Percentiles rank a stretch among this genome's conserved stretches.
Evolutionary conservation across 2,329 filamentous ascomycete genomes (phyloP).

Genomic region (Berkeleyomyces rouxiae): DNA sequence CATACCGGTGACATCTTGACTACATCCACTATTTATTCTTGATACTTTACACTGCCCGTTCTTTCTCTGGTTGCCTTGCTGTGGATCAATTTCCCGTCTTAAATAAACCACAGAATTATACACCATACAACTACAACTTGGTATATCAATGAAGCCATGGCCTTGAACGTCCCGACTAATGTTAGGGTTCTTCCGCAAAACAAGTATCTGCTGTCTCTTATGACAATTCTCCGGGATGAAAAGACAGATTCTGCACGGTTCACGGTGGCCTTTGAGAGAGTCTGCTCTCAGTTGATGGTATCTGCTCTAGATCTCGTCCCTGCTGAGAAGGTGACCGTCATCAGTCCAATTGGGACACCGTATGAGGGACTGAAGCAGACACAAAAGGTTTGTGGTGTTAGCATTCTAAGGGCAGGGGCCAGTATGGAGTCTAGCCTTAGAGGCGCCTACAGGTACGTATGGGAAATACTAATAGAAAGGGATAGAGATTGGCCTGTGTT

Average conservation of each 20-base stretch:
- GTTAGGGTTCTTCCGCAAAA: conserved; percentile 14
- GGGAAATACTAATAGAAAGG: not conserved
- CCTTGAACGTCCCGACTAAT: not conserved
- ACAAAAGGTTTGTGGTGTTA: conserved; percentile 19
- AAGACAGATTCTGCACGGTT: conserved; percentile 13
- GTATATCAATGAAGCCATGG: not conserved
- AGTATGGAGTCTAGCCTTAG: conserved; percentile 20
- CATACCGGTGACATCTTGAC: not conserved
- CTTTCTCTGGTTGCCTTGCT: not conserved
- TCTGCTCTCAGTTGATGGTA: conserved; percentile 13
- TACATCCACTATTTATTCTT: not conserved
- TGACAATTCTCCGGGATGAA: conserved; percentile 14
- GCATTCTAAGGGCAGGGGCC: conserved; percentile 21
- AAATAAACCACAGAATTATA: not conserved
- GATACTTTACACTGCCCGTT: not conserved
- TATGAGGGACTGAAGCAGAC: conserved; percentile 12
- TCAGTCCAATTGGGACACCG: conserved; percentile 13
- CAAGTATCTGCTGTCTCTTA: conserved; percentile 13
- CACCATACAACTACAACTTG: not conserved
- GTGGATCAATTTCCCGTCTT: not conserved
- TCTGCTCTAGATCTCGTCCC: conserved; percentile 13
- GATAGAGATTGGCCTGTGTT: not conserved
- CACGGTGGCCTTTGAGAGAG: conserved; percentile 10
- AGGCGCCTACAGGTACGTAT: conserved; percentile 17
- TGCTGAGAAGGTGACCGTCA: conserved; percentile 7